A percentile compares a stretch with the other conserved stretches of the same genome.
Evolutionary conservation across 148 eudicot species (phyloP).

Genomic region (Hydrangea macrophylla): DNA sequence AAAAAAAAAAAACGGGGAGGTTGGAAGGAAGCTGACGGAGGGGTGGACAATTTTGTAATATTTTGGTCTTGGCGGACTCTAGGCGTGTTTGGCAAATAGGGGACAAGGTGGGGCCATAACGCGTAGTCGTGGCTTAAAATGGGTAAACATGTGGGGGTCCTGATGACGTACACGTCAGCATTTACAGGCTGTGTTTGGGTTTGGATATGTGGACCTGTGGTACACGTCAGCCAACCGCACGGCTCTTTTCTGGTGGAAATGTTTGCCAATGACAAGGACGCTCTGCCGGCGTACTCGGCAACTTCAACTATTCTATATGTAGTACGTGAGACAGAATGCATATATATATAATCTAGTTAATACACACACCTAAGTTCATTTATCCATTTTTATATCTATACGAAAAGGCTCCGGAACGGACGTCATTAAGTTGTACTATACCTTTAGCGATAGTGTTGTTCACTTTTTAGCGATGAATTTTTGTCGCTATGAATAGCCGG

Average conservation of each 20-base stretch:
- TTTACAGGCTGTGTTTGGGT: conserved; percentile 9
- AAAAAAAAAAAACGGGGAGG: no score
- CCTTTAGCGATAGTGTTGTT: no score
- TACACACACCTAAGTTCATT: not conserved
- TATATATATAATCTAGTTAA: no score
- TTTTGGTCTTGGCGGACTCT: not conserved
- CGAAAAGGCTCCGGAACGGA: not conserved
- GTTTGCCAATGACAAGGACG: conserved; percentile 23
- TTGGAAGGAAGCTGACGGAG: conserved; percentile 37
- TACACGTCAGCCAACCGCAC: conserved; percentile 28
- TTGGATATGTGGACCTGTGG: not conserved
- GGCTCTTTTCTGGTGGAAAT: conserved; percentile 26
- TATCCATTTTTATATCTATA: not conserved
- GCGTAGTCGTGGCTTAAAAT: conserved; percentile 22
- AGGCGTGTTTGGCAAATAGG: conserved; percentile 27
- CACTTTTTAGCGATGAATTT: no score
- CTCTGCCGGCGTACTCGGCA: conserved; percentile 26
- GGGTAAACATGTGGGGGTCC: conserved; percentile 39
- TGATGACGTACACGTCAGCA: conserved; percentile 34
- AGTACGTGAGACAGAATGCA: conserved; percentile 2
- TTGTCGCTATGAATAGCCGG: no score
- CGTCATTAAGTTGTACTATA: no score
- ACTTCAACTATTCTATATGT: conserved; percentile 11
- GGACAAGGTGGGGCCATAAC: conserved; percentile 41
- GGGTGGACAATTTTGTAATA: conserved; percentile 17